Percentiles rank a stretch among this genome's conserved stretches.
phyloP scores from a whole-genome alignment of 805 yeast genomes.

The Wickerhamomyces alni region DNA sequence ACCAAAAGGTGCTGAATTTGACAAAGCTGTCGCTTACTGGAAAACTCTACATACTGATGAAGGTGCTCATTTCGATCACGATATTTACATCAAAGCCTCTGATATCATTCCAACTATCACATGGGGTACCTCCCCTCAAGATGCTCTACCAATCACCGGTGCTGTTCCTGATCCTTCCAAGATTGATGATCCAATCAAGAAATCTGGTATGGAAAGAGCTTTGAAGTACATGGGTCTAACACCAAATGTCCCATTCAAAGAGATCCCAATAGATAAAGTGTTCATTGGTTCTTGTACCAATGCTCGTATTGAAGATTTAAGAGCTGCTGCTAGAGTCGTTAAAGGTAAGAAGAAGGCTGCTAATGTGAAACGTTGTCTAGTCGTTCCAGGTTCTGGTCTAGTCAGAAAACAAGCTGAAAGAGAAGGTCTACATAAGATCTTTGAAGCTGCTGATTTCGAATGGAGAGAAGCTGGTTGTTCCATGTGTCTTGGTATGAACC shows the following conservation, averaged over 20 bases:
- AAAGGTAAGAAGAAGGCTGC: conserved; percentile 84
- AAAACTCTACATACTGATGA: conserved; percentile 79
- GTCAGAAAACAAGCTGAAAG: conserved; percentile 90
- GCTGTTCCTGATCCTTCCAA: conserved; percentile 85
- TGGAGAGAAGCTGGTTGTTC: conserved; percentile 99
- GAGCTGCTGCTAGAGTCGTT: conserved; percentile 92
- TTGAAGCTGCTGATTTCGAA: conserved; percentile 88
- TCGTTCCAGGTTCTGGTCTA: conserved; percentile 97
- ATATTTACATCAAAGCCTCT: conserved; percentile 69
- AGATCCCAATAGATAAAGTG: conserved; percentile 82
- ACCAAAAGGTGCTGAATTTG: conserved; percentile 93
- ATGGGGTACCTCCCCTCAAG: conserved; percentile 99
- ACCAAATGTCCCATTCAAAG: conserved; percentile 73
- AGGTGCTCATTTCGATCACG: conserved; percentile 85
- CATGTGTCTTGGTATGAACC: conserved; percentile 99
- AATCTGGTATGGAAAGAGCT: conserved; percentile 86
- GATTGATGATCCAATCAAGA: conserved; percentile 64
- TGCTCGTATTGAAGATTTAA: conserved; percentile 93
- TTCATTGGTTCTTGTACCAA: conserved; percentile 98
- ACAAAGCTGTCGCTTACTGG: conserved; percentile 91
- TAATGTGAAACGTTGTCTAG: conserved; percentile 74
- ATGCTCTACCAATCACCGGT: conserved; percentile 91
- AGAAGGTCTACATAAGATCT: conserved; percentile 91
- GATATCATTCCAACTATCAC: conserved; percentile 95
- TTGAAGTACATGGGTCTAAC: conserved; percentile 85